Base-by-base conservation (phyloP, 2,329 filamentous ascomycete genomes). In the Fusarium piperis region DNA sequence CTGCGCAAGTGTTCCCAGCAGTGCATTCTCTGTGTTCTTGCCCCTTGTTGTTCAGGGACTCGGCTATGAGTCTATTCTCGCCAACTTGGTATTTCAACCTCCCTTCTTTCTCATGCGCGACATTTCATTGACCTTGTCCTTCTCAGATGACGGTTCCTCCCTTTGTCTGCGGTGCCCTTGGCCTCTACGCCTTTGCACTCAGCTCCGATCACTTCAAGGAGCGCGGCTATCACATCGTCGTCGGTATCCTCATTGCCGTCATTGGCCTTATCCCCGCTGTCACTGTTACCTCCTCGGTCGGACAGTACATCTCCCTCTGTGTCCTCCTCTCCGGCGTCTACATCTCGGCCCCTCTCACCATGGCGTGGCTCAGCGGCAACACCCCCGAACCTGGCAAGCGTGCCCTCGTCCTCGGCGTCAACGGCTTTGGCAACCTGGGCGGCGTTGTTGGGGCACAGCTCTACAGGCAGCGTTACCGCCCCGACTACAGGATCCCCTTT, bases 321-420 rank as follows among this genome's bases (percentile, higher is more conserved):
- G 48, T 77, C 20, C 74, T 77, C 26, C 69, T 77, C 44, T 73
- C 72, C 4, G 75, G 75, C 20, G 71, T 73, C 56, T 77, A 77
- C 57, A 71, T 77, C 16, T 70, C 75, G 15, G 74, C 75, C 18
- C 75, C 75, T 46, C 62, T 77, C 33, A 77, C 75, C 15, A 73
- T 77, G 36, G 75, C 75, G 8, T 77, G 75, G 75, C 71, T 77
- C 20, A 77, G 72, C 46, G 75, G 75, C 64, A 77, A 77, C 55
- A 77, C 74, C 15, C 75, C 75, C n/a, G 75, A 77, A 51, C 75
- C 75, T 18, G 75, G 75, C 51, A 77, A 77, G 61, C 74, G 75
- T 12, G 71, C 75, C 15, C 72, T 77, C 13, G 75, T 77, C 9
- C 69, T 77, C 20, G 75, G 75, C n/a, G 72, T 75, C n/a, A 77